Base-by-base conservation (phyloP, 2,329 filamentous ascomycete species). In the Aspergillus latus region DNA sequence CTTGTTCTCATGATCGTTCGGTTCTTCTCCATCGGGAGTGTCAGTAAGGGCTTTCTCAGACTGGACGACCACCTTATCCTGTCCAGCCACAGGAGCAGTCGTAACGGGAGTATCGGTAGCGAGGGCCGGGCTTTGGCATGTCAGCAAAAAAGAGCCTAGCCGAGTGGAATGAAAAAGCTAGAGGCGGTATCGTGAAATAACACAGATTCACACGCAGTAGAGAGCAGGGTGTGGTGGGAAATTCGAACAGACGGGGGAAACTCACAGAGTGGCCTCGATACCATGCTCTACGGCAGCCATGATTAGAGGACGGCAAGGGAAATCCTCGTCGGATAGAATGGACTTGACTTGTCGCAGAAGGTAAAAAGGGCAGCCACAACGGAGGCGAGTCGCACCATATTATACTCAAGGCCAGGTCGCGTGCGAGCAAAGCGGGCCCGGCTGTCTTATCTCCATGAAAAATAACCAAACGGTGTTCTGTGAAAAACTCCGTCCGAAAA, bases 381-480 rank as follows among this genome's bases (percentile, higher is more conserved):
- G 54, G 57, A 62, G 61, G 58, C 28, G 58, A 59, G 49, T 44
- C 47, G 45, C 59, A 59, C 55, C 64, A 65, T 68, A 66, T 69
- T 69, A 67, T 68, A 65, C 54, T 67, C 40, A 56, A 49, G 43
- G 63, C 64, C 60, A 54, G 45, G 48, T 56, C 47, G 54, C 52
- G 60, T 53, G 54, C 91, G 75, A 95, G 91, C 28, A 39, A 54
- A 48, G 52, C 52, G 52, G 90, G 94, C 69, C 95, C 89, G 67
- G 85, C 34, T 37, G 34, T 85, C 78, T 96, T 95, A 83, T 93
- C 90, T 81, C 56, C 39, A 54, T 47, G 42, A 49, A 49, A 49
- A 59, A 58, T 55, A 52, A 45, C 45, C 29, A 55, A 58, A 54
- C 53, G 50, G 52, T 49, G 50, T 58, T 47, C 54, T 51, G 68